These are phyloP conservation scores for Penicillium sp. DNA, from an alignment of 2,329 filamentous ascomycete genomes.

Conservation along the genomic window DNA sequence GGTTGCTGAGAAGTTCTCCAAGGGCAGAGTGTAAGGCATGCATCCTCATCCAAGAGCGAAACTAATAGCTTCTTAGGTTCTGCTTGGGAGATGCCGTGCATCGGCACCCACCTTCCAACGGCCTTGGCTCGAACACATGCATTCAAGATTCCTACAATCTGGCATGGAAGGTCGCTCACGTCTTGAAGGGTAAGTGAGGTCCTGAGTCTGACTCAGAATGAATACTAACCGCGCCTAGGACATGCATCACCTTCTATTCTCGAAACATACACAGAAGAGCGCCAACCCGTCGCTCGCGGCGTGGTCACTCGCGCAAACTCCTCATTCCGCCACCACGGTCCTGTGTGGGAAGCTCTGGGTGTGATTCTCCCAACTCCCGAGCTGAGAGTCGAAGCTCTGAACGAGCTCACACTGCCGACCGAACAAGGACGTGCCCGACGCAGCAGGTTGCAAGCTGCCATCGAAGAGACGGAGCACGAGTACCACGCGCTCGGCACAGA, in stretches of 20 bases:
- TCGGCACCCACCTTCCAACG: constrained; percentile 60
- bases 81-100: constrained; percentile 62
- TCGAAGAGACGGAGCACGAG: constrained; percentile 50
- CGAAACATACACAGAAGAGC: constrained; percentile 48
- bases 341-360: constrained; percentile 51
- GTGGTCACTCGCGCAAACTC: constrained; percentile 61
- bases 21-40: constrained; percentile 48
- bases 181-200: constrained; percentile 34
- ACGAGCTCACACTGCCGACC: constrained; percentile 45
- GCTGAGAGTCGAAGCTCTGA: constrained; percentile 30
- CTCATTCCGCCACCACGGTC: constrained; percentile 55
- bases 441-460: constrained; percentile 42
- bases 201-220: neutral
- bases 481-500: constrained; percentile 61
- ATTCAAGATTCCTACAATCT: constrained; percentile 61
- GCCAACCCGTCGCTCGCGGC: constrained; percentile 52
- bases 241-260: constrained; percentile 38
- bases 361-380: constrained; percentile 29
- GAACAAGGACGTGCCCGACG: constrained; percentile 43
- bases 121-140: constrained; percentile 61
- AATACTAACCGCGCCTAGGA: constrained; percentile 6
- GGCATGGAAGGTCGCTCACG: constrained; percentile 58
- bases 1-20: constrained; percentile 59
- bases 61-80: constrained; percentile 39
- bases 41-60: neutral